Evolutionary conservation across 2,329 filamentous ascomycete species (phyloP).

Genomic region (Pseudocercospora ulei): DNA sequence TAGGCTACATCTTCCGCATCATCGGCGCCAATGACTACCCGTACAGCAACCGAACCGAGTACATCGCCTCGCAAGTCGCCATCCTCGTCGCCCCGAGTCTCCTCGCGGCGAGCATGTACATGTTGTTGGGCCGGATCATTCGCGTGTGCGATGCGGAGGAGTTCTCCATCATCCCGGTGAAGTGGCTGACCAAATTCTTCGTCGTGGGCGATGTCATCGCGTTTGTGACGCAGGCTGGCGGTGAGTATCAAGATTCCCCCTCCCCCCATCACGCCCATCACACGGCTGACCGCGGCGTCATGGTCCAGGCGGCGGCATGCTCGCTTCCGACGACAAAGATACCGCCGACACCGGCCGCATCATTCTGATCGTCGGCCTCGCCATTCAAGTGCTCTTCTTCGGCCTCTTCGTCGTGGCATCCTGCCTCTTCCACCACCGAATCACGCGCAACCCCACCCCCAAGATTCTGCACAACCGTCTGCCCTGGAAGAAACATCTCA

Average conservation of each 20-base stretch:
- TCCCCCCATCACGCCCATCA: too few species aligned
- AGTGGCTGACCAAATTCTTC: constrained; percentile 42
- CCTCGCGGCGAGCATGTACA: constrained; percentile 45
- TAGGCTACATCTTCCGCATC: constrained; percentile 46
- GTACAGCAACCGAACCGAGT: constrained; percentile 18
- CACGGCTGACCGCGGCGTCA: not conserved
- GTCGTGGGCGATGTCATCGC: constrained; percentile 43
- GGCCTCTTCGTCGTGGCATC: constrained; percentile 40
- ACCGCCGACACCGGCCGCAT: constrained; percentile 34
- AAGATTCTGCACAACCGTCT: not conserved
- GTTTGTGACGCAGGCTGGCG: constrained; percentile 38
- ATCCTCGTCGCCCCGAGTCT: constrained; percentile 43
- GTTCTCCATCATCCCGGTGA: constrained; percentile 38
- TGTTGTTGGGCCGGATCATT: constrained; percentile 42
- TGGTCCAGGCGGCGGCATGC: not conserved
- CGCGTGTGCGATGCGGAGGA: constrained; percentile 37
- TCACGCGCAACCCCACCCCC: constrained; percentile 7
- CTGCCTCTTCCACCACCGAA: constrained; percentile 27
- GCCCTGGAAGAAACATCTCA: constrained; percentile 36
- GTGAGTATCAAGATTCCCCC: not conserved
- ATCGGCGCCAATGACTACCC: constrained; percentile 26
- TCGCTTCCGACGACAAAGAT: not conserved
- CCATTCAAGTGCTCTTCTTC: constrained; percentile 46
- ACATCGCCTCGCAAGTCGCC: constrained; percentile 39
- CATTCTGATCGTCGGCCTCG: constrained; percentile 43